Evolutionary conservation across 2,329 filamentous ascomycete genomes (phyloP), one percentile per base, ranked within the genome.

Genomic region (Calonectria naviculata): DNA sequence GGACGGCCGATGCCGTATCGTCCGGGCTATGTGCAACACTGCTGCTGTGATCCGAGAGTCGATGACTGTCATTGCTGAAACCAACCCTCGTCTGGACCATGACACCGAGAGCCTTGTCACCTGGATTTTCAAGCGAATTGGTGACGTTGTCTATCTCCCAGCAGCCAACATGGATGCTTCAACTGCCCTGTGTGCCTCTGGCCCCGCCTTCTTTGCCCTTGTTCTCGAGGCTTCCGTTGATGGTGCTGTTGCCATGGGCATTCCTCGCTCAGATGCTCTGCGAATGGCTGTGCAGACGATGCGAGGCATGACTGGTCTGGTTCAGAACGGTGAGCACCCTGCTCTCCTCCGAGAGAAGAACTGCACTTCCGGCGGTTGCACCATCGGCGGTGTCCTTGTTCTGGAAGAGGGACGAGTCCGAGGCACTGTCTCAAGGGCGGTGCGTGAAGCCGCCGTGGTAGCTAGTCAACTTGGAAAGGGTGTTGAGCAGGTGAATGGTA

Each of bases 1-100:
- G 67, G 85, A 86, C 67, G 85, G 86, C 31, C 84, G 86, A 44
- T 93, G 90, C 82, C 86, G 89, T 47, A 88, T 97, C 52, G 92
- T 97, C 5, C 89, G 94, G 36, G 94, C 93, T 66, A 95, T 97
- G 90, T 94, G 94, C 76, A 97, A 97, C 85, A 95, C 93, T 0
- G 94, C 94, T 13, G 92, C 92, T 29, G 88, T 94, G 60, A 93
- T 97, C 69, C 86, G 94, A 56, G 92, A 97, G 83, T 92, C 90
- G 76, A 97, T 97, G 93, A 96, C 93, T 5, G 91, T 97, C 65
- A 93, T 97, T 75, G 91, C 90, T 58, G 91, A 88, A 54, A 86
- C 88, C 8, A 86, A 85, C 10, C 90, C 91, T 10, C 87, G 91
- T 4, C 85, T 94, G 17, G 85, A 88, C 6, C 79, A 86, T 1